phyloP scores from a whole-genome alignment of 202 grass and related monocot genomes.

The Saccharum hybrid region DNA sequence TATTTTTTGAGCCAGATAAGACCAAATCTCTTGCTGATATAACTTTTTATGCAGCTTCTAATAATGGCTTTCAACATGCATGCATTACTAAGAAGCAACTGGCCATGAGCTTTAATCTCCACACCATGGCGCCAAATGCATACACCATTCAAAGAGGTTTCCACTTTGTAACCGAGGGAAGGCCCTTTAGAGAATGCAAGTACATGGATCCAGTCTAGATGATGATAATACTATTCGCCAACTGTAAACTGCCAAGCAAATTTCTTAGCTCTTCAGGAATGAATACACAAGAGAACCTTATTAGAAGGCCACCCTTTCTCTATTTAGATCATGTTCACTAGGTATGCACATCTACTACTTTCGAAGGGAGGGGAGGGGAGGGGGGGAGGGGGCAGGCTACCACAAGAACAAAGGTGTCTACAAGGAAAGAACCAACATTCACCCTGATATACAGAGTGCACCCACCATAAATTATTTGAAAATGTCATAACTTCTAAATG shows the following conservation, averaged over 20 bases:
- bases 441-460: neutral
- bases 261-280: slow-evolving; percentile 26
- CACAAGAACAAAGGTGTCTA: slow-evolving; percentile 15
- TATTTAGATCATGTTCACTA: slow-evolving; percentile 19
- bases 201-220: slow-evolving; percentile 19
- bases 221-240: neutral
- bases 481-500: neutral
- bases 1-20: neutral
- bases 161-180: neutral
- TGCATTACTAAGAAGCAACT: neutral
- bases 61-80: neutral
- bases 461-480: slow-evolving; percentile 5
- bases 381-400: neutral
- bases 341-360: slow-evolving; percentile 4
- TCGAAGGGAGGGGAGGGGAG: neutral
- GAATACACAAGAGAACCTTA: slow-evolving; percentile 15
- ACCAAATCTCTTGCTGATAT: neutral
- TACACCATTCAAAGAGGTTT: neutral
- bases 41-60: neutral
- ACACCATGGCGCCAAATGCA: neutral
- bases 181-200: neutral
- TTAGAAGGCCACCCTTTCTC: slow-evolving; percentile 1
- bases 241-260: neutral
- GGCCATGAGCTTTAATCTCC: neutral
- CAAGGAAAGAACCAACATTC: slow-evolving; percentile 38